Evolutionary conservation across 2,329 filamentous ascomycete species (phyloP).

Genomic region (Neopestalotiopsis rosae): DNA sequence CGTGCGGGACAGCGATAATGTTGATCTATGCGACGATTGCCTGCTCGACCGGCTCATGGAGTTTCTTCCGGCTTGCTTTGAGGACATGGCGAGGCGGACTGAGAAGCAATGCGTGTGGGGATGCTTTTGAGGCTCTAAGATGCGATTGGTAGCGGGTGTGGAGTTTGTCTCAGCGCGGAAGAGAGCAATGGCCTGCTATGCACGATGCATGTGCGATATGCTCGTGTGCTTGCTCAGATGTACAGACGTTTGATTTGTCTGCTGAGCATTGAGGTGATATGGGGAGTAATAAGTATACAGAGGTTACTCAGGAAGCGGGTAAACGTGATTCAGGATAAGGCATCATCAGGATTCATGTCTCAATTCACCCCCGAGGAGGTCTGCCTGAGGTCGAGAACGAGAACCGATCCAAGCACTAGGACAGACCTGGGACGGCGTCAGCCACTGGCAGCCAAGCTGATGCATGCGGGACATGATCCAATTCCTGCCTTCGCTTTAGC

Average conservation of each 20-base stretch:
- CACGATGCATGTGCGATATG: background rate
- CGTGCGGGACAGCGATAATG: conserved; percentile 72
- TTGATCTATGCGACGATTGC: conserved; percentile 62
- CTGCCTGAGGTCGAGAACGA: conserved; percentile 10
- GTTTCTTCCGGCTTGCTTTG: conserved; percentile 43
- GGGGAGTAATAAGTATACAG: background rate
- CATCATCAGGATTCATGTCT: conserved; percentile 16
- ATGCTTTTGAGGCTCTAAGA: conserved; percentile 9
- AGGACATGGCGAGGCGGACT: conserved; percentile 40
- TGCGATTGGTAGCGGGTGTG: background rate
- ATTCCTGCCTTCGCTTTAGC: conserved; percentile 5
- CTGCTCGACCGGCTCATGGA: conserved; percentile 41
- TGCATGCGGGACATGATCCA: conserved; percentile 16
- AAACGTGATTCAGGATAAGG: background rate
- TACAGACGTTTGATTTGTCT: background rate
- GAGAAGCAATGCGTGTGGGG: conserved; percentile 5
- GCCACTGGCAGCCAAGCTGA: conserved; percentile 5
- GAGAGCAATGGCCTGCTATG: background rate
- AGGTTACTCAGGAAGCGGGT: background rate
- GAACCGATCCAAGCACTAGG: background rate
- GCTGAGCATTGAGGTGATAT: background rate
- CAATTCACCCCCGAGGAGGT: background rate
- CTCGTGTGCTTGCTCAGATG: background rate
- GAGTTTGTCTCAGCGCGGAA: background rate
- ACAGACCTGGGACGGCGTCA: background rate